Conservation (phyloP, 1,284 basidiomycete species). For the Melanopsichium pennsylvanicum region DNA sequence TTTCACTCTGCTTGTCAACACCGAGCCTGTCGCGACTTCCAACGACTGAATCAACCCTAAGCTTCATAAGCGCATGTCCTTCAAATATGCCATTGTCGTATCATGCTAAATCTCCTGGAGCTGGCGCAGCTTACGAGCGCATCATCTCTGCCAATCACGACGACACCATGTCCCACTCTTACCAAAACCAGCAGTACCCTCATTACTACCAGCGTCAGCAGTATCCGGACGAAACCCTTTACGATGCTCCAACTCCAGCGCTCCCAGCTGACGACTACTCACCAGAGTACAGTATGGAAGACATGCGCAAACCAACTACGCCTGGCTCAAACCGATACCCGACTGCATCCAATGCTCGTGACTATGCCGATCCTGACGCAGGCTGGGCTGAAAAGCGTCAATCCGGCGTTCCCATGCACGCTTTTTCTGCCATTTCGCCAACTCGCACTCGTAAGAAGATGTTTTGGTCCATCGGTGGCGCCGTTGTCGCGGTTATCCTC, state of each 20-base stretch:
- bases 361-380: slow-evolving; percentile 32
- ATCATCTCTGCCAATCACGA: slow-evolving; percentile 7
- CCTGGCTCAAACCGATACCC: slow-evolving; percentile 16
- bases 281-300: slow-evolving; percentile 37
- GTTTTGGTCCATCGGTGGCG: slow-evolving; percentile 22
- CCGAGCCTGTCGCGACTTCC: no score
- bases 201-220: slow-evolving; percentile 25
- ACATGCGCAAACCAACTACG: slow-evolving; percentile 26
- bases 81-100: slow-evolving; percentile 23
- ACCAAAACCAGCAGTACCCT: slow-evolving; percentile 9
- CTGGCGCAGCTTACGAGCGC: slow-evolving; percentile 14
- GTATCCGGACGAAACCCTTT: slow-evolving; percentile 13
- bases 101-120: slow-evolving; percentile 6
- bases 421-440: background rate
- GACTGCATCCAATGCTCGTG: slow-evolving; percentile 7
- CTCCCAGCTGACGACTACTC: slow-evolving; percentile 35
- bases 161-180: slow-evolving; percentile 7
- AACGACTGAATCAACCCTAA: no score
- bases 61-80: background rate
- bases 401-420: slow-evolving; percentile 11
- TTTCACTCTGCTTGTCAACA: background rate
- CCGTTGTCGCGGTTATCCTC: slow-evolving; percentile 17
- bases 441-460: slow-evolving; percentile 12
- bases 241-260: slow-evolving; percentile 28
- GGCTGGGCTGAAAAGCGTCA: slow-evolving; percentile 35